These are phyloP conservation scores for Phanerochaete sordida DNA, from an alignment of 768 basidiomycete genomes.

Conservation along the genomic window DNA sequence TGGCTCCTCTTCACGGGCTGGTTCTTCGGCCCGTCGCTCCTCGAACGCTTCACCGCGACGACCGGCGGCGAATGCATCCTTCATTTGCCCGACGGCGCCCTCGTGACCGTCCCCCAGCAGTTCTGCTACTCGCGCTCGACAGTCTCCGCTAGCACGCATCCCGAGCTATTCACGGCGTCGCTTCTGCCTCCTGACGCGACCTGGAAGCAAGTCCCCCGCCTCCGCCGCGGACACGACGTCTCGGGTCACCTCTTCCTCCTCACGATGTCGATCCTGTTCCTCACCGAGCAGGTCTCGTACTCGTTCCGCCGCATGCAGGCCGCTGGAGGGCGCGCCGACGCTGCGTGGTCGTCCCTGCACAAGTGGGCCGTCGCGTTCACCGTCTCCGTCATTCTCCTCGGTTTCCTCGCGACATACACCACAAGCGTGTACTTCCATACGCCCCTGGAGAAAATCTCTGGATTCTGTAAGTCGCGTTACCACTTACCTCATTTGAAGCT, in stretches of 20 bases:
- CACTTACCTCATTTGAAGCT: not conserved
- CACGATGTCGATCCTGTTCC: slow-evolving; percentile 72
- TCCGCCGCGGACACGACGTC: slow-evolving; percentile 85
- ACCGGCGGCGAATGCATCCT: slow-evolving; percentile 82
- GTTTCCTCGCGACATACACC: slow-evolving; percentile 72
- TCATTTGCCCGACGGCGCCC: slow-evolving; percentile 50
- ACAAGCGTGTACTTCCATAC: slow-evolving; percentile 92
- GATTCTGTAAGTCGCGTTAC: slow-evolving; percentile 58
- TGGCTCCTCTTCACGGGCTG: slow-evolving; percentile 79
- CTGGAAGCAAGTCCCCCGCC: slow-evolving; percentile 52
- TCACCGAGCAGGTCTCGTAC: slow-evolving; percentile 68
- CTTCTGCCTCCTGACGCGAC: slow-evolving; percentile 35
- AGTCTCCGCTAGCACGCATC: slow-evolving; percentile 60
- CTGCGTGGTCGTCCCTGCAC: slow-evolving; percentile 42
- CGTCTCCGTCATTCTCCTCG: slow-evolving; percentile 49
- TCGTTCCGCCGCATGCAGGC: slow-evolving; percentile 34
- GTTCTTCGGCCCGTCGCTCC: slow-evolving; percentile 84
- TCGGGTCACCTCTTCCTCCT: slow-evolving; percentile 93
- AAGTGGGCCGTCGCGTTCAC: slow-evolving; percentile 44
- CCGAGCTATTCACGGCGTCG: slow-evolving; percentile 51
- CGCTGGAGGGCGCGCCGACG: not conserved
- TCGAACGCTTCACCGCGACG: slow-evolving; percentile 58
- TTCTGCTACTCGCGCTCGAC: slow-evolving; percentile 50
- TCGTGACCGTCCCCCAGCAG: slow-evolving; percentile 50
- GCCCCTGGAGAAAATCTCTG: slow-evolving; percentile 82